Percentiles rank a stretch among this genome's conserved stretches.
These are phyloP conservation scores for Orychophragmus violaceus DNA, from an alignment of 345 rosid genomes.

Conservation along the genomic window DNA sequence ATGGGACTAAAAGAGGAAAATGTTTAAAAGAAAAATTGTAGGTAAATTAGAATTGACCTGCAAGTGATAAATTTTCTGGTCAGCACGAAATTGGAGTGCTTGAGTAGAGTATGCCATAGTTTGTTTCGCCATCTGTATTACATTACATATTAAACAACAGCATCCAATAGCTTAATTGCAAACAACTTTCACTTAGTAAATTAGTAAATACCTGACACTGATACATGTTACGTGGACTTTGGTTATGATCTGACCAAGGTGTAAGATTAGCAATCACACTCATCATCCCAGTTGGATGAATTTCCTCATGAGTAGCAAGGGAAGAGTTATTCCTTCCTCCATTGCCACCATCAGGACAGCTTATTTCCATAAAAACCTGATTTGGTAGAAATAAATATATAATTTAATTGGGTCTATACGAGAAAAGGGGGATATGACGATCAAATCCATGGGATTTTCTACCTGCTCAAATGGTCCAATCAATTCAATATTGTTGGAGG, in stretches of 20 bases:
- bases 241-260: conserved; percentile 99
- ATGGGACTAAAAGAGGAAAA: background rate
- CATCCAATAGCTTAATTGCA: background rate
- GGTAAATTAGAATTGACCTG: conserved; percentile 47
- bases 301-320: conserved; percentile 92
- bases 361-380: conserved; percentile 96
- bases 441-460: background rate
- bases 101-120: conserved; percentile 93
- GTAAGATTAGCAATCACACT: conserved; percentile 98
- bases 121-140: conserved; percentile 87
- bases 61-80: conserved; percentile 93
- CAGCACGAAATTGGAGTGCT: conserved; percentile 74
- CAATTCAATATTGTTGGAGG: conserved; percentile 52
- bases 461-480: conserved; percentile 99
- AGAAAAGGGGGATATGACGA: conserved; percentile 4
- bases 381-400: background rate
- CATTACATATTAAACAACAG: background rate
- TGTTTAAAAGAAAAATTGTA: background rate
- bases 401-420: background rate
- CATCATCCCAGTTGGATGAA: conserved; percentile 89
- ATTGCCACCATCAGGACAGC: conserved; percentile 93
- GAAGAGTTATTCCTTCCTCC: conserved; percentile 69
- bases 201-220: conserved; percentile 72
- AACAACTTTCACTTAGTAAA: background rate
- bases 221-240: conserved; percentile 97